Evolutionary conservation across 345 rosid species (phyloP).

Genomic region (Fremontodendron californicum): DNA sequence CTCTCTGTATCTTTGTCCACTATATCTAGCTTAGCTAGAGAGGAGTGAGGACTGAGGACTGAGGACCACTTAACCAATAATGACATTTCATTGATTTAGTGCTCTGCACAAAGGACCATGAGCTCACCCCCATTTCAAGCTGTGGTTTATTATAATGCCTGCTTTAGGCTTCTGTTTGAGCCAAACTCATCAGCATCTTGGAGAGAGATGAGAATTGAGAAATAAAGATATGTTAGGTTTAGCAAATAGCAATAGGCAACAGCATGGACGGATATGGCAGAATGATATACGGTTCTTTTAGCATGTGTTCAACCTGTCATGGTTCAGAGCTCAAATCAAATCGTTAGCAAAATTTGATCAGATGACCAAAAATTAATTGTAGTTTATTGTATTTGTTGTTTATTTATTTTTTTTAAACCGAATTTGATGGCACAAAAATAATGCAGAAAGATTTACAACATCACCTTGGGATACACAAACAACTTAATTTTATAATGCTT

Average conservation of each 20-base stretch:
- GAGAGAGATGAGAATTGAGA: background rate
- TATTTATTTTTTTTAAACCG: constrained; percentile 3
- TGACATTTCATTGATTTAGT: constrained; percentile 14
- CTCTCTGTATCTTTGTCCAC: constrained; percentile 7
- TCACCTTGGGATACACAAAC: constrained; percentile 33
- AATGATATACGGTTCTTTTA: background rate
- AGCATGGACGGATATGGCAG: background rate
- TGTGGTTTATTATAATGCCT: background rate
- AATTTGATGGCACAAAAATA: constrained; percentile 26
- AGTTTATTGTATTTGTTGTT: background rate
- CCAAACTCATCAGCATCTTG: background rate
- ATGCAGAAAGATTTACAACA: constrained; percentile 15
- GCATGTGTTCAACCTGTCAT: background rate
- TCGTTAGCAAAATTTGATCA: background rate
- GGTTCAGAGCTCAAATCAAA: background rate
- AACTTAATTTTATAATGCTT: constrained; percentile 34
- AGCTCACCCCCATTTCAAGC: constrained; percentile 1
- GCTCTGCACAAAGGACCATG: constrained; percentile 12
- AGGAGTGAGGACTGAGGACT: no score
- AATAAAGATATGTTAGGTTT: background rate
- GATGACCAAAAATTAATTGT: background rate
- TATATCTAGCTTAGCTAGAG: background rate
- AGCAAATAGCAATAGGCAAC: background rate
- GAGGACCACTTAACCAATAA: constrained; percentile 37
- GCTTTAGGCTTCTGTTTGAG: background rate